A percentile compares a stretch with the other conserved stretches of the same genome.
Evolutionary conservation across 352 stramenopile genomes (phyloP).

Genomic region (Phytophthora sp.): DNA sequence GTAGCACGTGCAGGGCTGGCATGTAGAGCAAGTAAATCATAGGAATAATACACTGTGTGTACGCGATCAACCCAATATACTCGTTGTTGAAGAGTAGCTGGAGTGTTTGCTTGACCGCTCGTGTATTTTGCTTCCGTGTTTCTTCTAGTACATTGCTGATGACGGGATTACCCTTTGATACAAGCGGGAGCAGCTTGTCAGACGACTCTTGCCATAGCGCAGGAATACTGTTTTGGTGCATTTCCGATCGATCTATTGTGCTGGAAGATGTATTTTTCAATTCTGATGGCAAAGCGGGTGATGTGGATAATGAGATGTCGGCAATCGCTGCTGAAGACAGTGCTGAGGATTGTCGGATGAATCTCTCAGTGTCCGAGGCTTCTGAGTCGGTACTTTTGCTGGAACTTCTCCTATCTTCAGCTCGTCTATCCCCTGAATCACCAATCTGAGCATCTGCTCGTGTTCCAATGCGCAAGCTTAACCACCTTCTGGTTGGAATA

Average conservation of each 20-base stretch:
- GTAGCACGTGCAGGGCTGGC: constrained; percentile 18
- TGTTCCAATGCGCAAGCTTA: constrained; percentile 1
- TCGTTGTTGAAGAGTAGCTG: constrained; percentile 51
- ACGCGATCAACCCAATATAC: constrained; percentile 37
- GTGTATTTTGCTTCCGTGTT: constrained; percentile 29
- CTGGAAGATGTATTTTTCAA: neutral
- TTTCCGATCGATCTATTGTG: neutral
- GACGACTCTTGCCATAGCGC: constrained; percentile 18
- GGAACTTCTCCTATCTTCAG: neutral
- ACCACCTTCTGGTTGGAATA: constrained; percentile 10
- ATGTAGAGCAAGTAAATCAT: constrained; percentile 39
- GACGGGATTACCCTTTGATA: constrained; percentile 8
- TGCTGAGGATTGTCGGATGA: neutral
- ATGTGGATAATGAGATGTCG: too few species aligned
- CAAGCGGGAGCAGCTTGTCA: constrained; percentile 16
- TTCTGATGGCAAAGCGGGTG: too few species aligned
- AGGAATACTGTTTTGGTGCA: neutral
- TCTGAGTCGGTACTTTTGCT: constrained; percentile 17
- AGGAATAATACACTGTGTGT: constrained; percentile 38
- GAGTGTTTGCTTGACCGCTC: constrained; percentile 35
- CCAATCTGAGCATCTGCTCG: neutral
- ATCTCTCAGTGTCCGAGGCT: constrained; percentile 12
- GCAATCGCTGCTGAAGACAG: neutral
- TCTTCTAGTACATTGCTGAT: constrained; percentile 10
- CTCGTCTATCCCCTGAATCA: too few species aligned